phyloP scores from a whole-genome alignment of 225 moss, liverwort and hornwort genomes.

The Neckera pumila region DNA sequence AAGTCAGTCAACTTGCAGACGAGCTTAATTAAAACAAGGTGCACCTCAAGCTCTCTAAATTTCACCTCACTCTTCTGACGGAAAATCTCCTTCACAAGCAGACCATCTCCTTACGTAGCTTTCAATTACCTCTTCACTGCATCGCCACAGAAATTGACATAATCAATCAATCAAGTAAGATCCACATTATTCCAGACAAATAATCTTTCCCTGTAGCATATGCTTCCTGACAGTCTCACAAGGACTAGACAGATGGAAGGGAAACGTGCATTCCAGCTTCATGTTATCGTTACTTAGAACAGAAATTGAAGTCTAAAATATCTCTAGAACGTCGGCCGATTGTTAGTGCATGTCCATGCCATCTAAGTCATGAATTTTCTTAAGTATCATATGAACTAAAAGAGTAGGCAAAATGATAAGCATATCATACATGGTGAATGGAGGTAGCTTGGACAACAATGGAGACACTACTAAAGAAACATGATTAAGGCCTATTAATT shows the following conservation, averaged over 20 bases:
- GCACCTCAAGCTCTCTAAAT: background rate
- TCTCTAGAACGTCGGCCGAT: background rate
- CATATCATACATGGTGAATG: background rate
- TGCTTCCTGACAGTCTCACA: background rate
- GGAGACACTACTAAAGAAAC: background rate
- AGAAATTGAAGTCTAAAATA: background rate
- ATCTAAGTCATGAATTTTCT: background rate
- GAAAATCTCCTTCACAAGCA: background rate
- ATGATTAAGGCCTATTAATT: background rate
- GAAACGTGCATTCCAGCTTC: background rate
- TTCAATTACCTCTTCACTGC: background rate
- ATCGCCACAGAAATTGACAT: background rate
- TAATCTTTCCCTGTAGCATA: background rate
- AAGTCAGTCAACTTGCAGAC: background rate
- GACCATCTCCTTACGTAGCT: background rate
- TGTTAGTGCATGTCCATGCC: background rate
- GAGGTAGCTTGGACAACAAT: background rate
- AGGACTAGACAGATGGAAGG: background rate
- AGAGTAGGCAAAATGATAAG: background rate
- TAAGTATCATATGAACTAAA: background rate
- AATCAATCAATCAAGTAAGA: background rate
- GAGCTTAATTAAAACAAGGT: background rate
- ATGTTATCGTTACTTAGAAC: background rate
- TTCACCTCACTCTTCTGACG: background rate
- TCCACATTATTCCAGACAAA: background rate